Percentiles rank a stretch among this genome's conserved stretches.
Evolutionary conservation across 2,329 filamentous ascomycete genomes (phyloP).

Genomic region (Coniochaeta hoffmannii): DNA sequence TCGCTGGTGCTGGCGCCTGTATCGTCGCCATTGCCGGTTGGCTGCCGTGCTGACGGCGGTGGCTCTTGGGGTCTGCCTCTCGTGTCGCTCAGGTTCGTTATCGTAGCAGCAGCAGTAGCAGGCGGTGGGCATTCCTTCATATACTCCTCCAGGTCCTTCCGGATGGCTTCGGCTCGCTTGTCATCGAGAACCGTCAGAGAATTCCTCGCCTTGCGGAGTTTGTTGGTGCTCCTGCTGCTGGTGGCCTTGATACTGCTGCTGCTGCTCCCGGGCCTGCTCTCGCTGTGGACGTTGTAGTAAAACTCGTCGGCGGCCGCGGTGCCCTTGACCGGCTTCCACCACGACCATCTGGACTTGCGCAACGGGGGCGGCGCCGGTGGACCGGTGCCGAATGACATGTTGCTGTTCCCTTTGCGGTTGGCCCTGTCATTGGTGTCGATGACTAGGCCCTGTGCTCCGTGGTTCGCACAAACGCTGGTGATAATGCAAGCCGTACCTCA

Average conservation of each 20-base stretch:
- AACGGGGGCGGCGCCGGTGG: background rate
- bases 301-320: background rate
- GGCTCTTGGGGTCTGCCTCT: too few species aligned
- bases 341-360: slow-evolving; percentile 1
- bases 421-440: background rate
- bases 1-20: background rate
- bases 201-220: slow-evolving; percentile 3
- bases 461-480: background rate
- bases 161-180: slow-evolving; percentile 11
- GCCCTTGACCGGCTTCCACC: slow-evolving; percentile 1
- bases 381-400: slow-evolving; percentile 1
- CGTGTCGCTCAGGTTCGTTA: background rate
- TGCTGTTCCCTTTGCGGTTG: background rate
- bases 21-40: too few species aligned
- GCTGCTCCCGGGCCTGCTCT: background rate
- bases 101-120: background rate
- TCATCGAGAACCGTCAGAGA: slow-evolving; percentile 14
- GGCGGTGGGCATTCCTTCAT: background rate
- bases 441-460: background rate
- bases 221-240: background rate
- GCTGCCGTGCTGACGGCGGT: too few species aligned
- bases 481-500: background rate
- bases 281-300: background rate
- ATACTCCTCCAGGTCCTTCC: slow-evolving; percentile 8
- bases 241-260: background rate